Evolutionary conservation across 805 yeast species (phyloP).

Genomic region (Alloascoidea hylecoeti): DNA sequence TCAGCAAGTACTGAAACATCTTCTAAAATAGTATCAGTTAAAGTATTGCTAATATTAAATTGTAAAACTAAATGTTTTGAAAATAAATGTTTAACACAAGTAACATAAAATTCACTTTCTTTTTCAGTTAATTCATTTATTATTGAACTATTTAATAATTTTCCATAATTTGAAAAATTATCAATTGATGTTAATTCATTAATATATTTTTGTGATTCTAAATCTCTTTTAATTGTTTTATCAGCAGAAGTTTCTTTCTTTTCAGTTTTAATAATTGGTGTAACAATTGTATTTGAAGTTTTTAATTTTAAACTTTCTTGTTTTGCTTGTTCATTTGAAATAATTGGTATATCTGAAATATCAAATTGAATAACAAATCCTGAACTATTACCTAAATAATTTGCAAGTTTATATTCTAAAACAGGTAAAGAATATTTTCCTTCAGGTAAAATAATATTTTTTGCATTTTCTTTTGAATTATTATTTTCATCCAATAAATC

Average conservation of each 20-base stretch:
- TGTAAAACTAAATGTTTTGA: slow-evolving; percentile 63
- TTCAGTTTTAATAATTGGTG: slow-evolving; percentile 17
- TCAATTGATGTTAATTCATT: slow-evolving; percentile 58
- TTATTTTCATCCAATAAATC: slow-evolving; percentile 37
- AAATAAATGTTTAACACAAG: slow-evolving; percentile 73
- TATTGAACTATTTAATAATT: slow-evolving; percentile 55
- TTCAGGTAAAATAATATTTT: slow-evolving; percentile 47
- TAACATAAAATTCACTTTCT: slow-evolving; percentile 88
- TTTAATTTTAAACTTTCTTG: slow-evolving; percentile 19
- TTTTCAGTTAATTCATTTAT: slow-evolving; percentile 66
- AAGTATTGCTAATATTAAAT: slow-evolving; percentile 74
- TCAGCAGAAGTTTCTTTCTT: slow-evolving; percentile 13
- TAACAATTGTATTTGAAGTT: slow-evolving; percentile 37
- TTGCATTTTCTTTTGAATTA: slow-evolving; percentile 20
- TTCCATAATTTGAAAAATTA: slow-evolving; percentile 63
- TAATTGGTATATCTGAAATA: slow-evolving; percentile 44
- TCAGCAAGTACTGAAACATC: slow-evolving; percentile 60
- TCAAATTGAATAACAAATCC: slow-evolving; percentile 49
- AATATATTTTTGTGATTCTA: slow-evolving; percentile 50
- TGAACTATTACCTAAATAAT: slow-evolving; percentile 42
- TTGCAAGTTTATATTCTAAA: slow-evolving; percentile 64
- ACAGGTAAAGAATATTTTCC: slow-evolving; percentile 58
- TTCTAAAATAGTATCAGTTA: slow-evolving; percentile 62
- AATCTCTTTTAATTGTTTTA: slow-evolving; percentile 20
- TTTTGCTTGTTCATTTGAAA: slow-evolving; percentile 21